These are phyloP conservation scores for Isoetes taiwanensis DNA, from an alignment of 75 land plant genomes.

Conservation along the genomic window DNA sequence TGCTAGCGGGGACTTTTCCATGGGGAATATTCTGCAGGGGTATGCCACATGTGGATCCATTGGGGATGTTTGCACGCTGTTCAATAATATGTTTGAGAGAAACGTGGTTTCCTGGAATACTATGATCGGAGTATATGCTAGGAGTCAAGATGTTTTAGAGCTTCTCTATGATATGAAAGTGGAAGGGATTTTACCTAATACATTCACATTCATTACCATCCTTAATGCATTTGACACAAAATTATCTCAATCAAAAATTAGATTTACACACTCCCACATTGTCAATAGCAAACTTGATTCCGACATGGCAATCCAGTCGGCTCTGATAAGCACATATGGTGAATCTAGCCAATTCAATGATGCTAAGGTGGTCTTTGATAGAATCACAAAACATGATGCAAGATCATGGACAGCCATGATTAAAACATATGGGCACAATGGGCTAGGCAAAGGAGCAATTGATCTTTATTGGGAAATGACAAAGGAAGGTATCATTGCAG, in stretches of 20 bases:
- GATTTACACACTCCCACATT: neutral
- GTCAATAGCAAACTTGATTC: neutral
- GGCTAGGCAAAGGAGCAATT: neutral
- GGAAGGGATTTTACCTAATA: slow-evolving; percentile 11
- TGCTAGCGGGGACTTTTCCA: too few species aligned
- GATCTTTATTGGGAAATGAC: slow-evolving; percentile 1
- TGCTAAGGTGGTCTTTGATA: neutral
- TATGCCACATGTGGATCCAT: too few species aligned
- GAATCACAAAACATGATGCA: neutral
- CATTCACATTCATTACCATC: slow-evolving; percentile 8
- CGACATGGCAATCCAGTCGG: neutral
- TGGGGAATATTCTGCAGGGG: too few species aligned
- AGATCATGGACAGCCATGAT: slow-evolving; percentile 7
- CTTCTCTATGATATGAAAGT: slow-evolving; percentile 15
- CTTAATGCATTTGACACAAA: slow-evolving; percentile 8
- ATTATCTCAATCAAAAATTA: slow-evolving; percentile 1
- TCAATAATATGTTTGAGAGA: too few species aligned
- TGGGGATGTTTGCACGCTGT: too few species aligned
- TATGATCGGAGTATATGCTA: too few species aligned
- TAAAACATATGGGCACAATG: neutral
- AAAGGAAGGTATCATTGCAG: neutral
- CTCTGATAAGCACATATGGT: slow-evolving; percentile 5
- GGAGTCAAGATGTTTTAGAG: slow-evolving; percentile 1
- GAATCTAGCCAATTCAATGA: neutral
- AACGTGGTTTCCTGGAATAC: too few species aligned